Evolutionary conservation across 148 eudicot genomes (phyloP), one percentile per base, ranked within the genome.

Genomic region (Polygonum maritimum): DNA sequence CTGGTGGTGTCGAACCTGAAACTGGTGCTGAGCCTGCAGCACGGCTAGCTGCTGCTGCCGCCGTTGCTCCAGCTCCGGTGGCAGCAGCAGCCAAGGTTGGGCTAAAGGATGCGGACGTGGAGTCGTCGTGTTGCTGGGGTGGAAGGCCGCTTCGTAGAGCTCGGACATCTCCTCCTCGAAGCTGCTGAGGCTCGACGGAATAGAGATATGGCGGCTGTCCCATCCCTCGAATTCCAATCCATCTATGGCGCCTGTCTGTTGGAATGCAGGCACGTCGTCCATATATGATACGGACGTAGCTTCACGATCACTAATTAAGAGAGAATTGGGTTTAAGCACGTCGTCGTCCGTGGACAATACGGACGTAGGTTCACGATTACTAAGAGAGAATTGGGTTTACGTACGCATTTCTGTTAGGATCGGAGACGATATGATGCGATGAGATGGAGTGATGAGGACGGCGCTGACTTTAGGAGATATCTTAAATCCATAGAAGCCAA

Each of bases 1-100:
- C 33, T 3, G 58, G 7, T 73, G 55, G 31, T 60, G 69, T 4
- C 69, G 48, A n/a, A 14, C 22, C 45, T 41, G 49, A 41, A 22
- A 19, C 51, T 41, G 52, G 7, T 44, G 54, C 21, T 73, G 75
- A 26, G 19, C 71, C 11, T 67, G 44, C 21, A 67, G 19, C 21
- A 1, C 71, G 3, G 71, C 71, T 36, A 74, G n/a, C 62, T 74
- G 75, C 75, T 73, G 75, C 62, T 74, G 75, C 75, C 48, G 75
- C 15, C 3, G 58, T n/a, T 73, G 55, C 74, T 71, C 48, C 26
- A 14, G 60, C 38, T 26, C 31, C 31, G 31, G 31, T 67, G 69
- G 69, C 15, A 5, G 26, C 60, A n/a, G 35, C 36, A 15, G 14
- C 36, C 3, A 14, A 9, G 15, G 38, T 5, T 22, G 38, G 5